Evolutionary conservation across 148 eudicot species (phyloP).

Genomic region (Fagopyrum esculentum): DNA sequence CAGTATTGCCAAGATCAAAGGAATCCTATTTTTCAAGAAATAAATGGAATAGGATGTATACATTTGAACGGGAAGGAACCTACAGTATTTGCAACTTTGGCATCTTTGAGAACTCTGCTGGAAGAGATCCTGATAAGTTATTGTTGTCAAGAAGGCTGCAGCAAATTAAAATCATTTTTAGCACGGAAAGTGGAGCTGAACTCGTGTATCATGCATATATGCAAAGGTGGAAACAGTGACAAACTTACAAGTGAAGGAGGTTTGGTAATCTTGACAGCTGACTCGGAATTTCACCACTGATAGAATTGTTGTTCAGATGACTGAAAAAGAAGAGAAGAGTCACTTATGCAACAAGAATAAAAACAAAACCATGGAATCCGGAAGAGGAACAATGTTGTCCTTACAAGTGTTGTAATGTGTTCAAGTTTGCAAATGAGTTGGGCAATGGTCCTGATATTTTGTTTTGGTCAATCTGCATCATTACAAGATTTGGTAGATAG

Average conservation of each 20-base stretch:
- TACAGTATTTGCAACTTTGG: conserved; percentile 57
- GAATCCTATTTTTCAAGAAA: background rate
- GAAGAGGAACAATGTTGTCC: conserved; percentile 10
- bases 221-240: background rate
- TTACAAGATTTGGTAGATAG: conserved; percentile 41
- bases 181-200: background rate
- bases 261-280: conserved; percentile 49
- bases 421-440: conserved; percentile 58
- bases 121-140: conserved; percentile 68
- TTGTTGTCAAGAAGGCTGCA: conserved; percentile 85
- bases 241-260: conserved; percentile 73
- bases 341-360: background rate
- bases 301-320: conserved; percentile 75
- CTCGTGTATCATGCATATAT: background rate
- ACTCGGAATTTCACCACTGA: conserved; percentile 77
- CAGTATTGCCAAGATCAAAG: too few species aligned
- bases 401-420: conserved; percentile 56
- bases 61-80: too few species aligned
- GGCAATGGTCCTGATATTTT: conserved; percentile 70
- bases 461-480: conserved; percentile 76
- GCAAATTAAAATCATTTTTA: background rate
- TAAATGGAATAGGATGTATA: background rate
- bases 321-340: conserved; percentile 18
- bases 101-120: conserved; percentile 46
- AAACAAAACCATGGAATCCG: background rate